phyloP scores from a whole-genome alignment of 75 land plant species.

The Isoetes taiwanensis region DNA sequence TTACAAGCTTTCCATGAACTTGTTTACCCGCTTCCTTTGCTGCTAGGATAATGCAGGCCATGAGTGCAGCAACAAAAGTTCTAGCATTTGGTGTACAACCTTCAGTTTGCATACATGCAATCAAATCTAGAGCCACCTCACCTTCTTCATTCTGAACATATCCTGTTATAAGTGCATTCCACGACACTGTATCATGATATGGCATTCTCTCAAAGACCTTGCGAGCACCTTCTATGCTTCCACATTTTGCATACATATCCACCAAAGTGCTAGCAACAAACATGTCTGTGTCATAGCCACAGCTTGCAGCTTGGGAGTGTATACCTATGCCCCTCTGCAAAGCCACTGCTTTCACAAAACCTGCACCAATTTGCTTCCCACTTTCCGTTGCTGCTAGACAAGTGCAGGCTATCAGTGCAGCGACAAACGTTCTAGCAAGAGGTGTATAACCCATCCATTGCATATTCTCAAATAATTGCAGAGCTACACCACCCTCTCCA shows the following conservation, averaged over 20 bases:
- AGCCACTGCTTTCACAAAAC: background rate
- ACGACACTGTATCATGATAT: background rate
- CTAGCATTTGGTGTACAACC: background rate
- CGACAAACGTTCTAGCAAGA: background rate
- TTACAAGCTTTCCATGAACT: background rate
- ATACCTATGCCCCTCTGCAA: background rate
- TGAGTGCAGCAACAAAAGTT: background rate
- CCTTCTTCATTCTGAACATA: background rate
- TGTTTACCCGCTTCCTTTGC: background rate
- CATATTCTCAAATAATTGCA: conserved; percentile 5
- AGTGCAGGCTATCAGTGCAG: background rate
- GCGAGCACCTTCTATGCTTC: too few species aligned
- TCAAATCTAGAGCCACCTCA: background rate
- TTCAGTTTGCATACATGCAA: conserved; percentile 6
- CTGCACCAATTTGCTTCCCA: background rate
- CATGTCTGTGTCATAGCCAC: background rate
- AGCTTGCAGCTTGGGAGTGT: too few species aligned
- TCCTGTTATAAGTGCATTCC: background rate
- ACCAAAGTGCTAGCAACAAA: background rate
- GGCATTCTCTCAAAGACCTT: too few species aligned
- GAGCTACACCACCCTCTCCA: background rate
- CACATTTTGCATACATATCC: too few species aligned
- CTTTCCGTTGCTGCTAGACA: background rate
- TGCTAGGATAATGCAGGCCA: background rate
- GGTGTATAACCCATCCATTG: background rate